These are phyloP conservation scores for Carallia brachiata DNA, from an alignment of 345 rosid genomes.

Conservation along the genomic window DNA sequence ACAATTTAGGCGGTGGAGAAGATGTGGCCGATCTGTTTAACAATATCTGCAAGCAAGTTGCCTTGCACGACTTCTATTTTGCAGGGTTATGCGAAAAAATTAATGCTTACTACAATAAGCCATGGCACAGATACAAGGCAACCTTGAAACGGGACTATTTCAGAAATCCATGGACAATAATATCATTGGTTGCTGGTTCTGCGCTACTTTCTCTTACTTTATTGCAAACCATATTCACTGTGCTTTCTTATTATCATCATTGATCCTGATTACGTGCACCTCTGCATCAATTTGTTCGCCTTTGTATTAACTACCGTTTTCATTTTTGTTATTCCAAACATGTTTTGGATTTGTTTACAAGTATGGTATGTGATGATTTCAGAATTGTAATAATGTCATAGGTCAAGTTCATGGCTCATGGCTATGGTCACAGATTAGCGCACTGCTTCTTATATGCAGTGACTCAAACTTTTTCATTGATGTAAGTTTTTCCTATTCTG, in stretches of 20 bases:
- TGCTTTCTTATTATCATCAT: neutral
- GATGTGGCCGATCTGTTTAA: constrained; percentile 15
- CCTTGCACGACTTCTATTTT: constrained; percentile 2
- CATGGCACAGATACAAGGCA: constrained; percentile 4
- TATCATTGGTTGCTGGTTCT: neutral
- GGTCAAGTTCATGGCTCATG: too few relatives aligned
- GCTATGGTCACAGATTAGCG: too few relatives aligned
- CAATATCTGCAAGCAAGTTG: constrained; percentile 16
- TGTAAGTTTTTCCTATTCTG: too few relatives aligned
- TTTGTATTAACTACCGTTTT: too few relatives aligned
- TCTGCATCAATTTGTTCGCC: too few relatives aligned
- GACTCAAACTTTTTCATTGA: too few relatives aligned
- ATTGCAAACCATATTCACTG: neutral
- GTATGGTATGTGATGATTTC: too few relatives aligned
- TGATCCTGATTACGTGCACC: neutral
- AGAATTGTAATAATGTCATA: too few relatives aligned
- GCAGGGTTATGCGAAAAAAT: constrained; percentile 1
- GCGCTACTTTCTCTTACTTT: neutral
- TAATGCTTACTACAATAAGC: neutral
- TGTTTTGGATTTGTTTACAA: too few relatives aligned
- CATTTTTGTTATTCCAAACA: too few relatives aligned
- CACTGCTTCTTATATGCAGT: too few relatives aligned
- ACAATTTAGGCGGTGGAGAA: constrained; percentile 6
- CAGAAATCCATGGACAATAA: constrained; percentile 11
- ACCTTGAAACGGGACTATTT: neutral